Evolutionary conservation across 192 early-diverging fungal species (phyloP).

Genomic region (Linderina pennispora): DNA sequence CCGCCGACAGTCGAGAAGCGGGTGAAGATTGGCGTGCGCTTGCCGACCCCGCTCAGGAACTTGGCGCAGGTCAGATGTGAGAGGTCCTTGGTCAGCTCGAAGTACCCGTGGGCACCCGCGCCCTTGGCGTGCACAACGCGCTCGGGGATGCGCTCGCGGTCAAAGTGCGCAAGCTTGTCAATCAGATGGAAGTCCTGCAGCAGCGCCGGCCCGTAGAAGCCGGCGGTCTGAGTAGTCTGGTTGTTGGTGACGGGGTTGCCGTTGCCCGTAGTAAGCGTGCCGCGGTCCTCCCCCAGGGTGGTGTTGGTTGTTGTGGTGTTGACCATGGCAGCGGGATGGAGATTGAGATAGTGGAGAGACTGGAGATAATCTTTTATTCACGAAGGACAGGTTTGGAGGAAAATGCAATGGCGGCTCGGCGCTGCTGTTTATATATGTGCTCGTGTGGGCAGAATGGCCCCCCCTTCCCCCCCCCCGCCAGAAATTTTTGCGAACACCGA

Average conservation of each 20-base stretch:
- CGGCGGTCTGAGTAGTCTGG: slow-evolving; percentile 58
- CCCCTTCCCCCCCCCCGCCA: too few species aligned
- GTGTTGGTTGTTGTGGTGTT: too few species aligned
- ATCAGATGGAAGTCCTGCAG: slow-evolving; percentile 59
- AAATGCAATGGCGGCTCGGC: too few species aligned
- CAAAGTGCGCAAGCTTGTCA: slow-evolving; percentile 67
- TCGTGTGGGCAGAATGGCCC: too few species aligned
- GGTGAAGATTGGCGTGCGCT: slow-evolving; percentile 60
- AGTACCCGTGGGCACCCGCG: slow-evolving; percentile 66
- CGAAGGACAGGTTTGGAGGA: too few species aligned
- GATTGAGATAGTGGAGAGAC: too few species aligned
- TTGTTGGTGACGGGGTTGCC: slow-evolving; percentile 64
- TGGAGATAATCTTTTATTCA: too few species aligned
- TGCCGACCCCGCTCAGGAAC: slow-evolving; percentile 54
- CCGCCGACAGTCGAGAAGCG: slow-evolving; percentile 64
- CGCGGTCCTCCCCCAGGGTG: slow-evolving; percentile 5
- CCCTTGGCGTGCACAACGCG: slow-evolving; percentile 74
- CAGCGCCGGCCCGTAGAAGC: slow-evolving; percentile 47
- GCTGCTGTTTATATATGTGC: too few species aligned
- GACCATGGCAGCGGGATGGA: too few species aligned
- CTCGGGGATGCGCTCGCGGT: slow-evolving; percentile 69
- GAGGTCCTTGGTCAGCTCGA: slow-evolving; percentile 66
- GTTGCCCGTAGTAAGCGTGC: slow-evolving; percentile 42
- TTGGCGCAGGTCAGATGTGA: slow-evolving; percentile 51
- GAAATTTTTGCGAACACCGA: too few species aligned